Evolutionary conservation across 1,139 yeast genomes (phyloP).

Genomic region (Saccharomyces pastorianus): DNA sequence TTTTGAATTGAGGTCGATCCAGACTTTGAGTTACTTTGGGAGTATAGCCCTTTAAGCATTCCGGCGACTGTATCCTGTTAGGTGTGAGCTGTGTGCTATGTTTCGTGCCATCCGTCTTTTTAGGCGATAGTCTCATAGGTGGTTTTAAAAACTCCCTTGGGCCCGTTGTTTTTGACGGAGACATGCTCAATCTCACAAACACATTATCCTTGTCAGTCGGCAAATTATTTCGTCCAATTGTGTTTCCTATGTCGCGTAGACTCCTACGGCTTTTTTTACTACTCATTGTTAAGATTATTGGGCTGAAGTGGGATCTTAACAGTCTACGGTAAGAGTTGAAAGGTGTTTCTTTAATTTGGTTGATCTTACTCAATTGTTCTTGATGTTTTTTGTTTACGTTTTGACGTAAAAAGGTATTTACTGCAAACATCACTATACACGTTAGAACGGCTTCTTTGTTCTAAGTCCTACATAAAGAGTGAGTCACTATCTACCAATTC

Average conservation of each 20-base stretch:
- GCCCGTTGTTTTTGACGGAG: conserved; percentile 16
- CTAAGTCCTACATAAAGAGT: conserved; percentile 11
- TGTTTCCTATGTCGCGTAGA: conserved; percentile 9
- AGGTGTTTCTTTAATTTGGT: too few species aligned
- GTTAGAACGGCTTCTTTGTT: too few species aligned
- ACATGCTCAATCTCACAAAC: conserved; percentile 21
- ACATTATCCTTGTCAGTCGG: conserved; percentile 11
- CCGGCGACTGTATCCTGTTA: conserved; percentile 16
- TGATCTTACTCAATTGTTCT: too few species aligned
- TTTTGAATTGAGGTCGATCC: conserved; percentile 11
- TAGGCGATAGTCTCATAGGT: conserved; percentile 21
- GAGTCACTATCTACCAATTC: conserved; percentile 26
- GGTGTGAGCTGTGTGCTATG: conserved; percentile 17
- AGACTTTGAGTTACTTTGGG: conserved; percentile 15
- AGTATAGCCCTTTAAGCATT: conserved; percentile 10
- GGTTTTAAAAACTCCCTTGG: conserved; percentile 18
- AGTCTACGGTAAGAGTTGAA: too few species aligned
- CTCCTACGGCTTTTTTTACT: background rate
- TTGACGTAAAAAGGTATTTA: too few species aligned
- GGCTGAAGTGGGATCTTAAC: too few species aligned
- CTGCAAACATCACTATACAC: too few species aligned
- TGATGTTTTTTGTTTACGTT: too few species aligned
- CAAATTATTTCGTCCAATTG: conserved; percentile 4
- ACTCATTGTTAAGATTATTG: background rate
- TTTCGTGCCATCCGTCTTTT: conserved; percentile 7